Evolutionary conservation across 106 monocot genomes (phyloP).

Genomic region (Apostasia shenzhenica): DNA sequence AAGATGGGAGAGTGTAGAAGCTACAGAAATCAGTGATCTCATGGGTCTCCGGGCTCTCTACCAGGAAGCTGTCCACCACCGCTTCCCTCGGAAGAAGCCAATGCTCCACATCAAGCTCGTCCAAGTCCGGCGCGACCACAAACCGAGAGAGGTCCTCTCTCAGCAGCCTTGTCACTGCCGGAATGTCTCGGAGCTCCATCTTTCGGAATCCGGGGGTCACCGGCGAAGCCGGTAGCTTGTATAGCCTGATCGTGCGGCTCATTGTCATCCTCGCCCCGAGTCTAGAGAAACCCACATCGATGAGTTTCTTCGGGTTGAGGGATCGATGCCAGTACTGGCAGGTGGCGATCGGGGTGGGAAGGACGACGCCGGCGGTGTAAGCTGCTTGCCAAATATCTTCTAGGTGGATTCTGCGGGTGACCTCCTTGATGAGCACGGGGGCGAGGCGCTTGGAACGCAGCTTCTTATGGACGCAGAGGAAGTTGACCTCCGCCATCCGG

Average conservation of each 20-base stretch:
- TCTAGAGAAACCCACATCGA: slow-evolving; percentile 69
- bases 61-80: slow-evolving; percentile 69
- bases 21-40: slow-evolving; percentile 82
- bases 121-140: slow-evolving; percentile 51
- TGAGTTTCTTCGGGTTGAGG: slow-evolving; percentile 74
- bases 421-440: slow-evolving; percentile 77
- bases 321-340: slow-evolving; percentile 83
- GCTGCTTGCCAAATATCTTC: slow-evolving; percentile 82
- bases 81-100: slow-evolving; percentile 67
- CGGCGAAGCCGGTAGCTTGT: slow-evolving; percentile 47
- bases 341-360: slow-evolving; percentile 64
- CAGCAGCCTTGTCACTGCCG: slow-evolving; percentile 61
- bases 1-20: slow-evolving; percentile 65
- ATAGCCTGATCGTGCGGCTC: slow-evolving; percentile 63
- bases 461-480: slow-evolving; percentile 82
- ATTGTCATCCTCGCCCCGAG: slow-evolving; percentile 73
- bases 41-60: slow-evolving; percentile 62
- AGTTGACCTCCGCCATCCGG: slow-evolving; percentile 76
- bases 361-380: slow-evolving; percentile 68
- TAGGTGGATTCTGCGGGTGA: slow-evolving; percentile 58
- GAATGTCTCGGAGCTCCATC: slow-evolving; percentile 77
- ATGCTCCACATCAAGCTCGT: slow-evolving; percentile 72
- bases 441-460: slow-evolving; percentile 75
- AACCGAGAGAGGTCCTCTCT: slow-evolving; percentile 47
- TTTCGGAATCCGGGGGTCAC: slow-evolving; percentile 60